Percentiles rank a stretch among this genome's conserved stretches.
These are phyloP conservation scores for Boeremia lycopersici DNA, from an alignment of 2,329 filamentous ascomycete species.

Conservation along the genomic window DNA sequence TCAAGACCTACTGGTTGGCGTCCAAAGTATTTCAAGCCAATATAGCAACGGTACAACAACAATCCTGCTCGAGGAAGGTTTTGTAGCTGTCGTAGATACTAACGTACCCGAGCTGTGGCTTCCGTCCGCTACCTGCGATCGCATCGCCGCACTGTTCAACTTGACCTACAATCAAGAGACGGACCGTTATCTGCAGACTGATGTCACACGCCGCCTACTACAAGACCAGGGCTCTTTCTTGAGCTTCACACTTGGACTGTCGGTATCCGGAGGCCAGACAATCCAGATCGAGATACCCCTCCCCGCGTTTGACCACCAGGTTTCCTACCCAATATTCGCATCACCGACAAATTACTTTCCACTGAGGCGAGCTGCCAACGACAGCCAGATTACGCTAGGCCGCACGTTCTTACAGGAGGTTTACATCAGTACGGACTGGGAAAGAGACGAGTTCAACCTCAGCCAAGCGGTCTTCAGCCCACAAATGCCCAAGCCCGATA, in stretches of 20 bases:
- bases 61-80: neutral
- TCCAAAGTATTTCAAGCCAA: neutral
- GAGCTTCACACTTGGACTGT: neutral
- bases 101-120: neutral
- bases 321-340: neutral
- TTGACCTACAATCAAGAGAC: neutral
- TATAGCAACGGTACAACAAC: neutral
- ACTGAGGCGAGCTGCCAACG: neutral
- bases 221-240: neutral
- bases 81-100: neutral
- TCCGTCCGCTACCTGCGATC: neutral
- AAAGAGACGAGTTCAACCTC: constrained; percentile 53
- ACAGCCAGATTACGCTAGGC: constrained; percentile 47
- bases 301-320: neutral
- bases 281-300: neutral
- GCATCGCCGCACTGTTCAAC: neutral
- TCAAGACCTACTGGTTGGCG: neutral
- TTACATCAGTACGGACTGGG: constrained; percentile 54
- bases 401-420: constrained; percentile 71
- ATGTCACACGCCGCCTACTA: neutral
- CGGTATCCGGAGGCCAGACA: neutral
- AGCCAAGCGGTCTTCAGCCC: constrained; percentile 41
- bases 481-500: constrained; percentile 19
- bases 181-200: neutral
- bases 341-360: neutral